Base-by-base conservation (phyloP, 257 asterid species). In the Scutellaria baicalensis region DNA sequence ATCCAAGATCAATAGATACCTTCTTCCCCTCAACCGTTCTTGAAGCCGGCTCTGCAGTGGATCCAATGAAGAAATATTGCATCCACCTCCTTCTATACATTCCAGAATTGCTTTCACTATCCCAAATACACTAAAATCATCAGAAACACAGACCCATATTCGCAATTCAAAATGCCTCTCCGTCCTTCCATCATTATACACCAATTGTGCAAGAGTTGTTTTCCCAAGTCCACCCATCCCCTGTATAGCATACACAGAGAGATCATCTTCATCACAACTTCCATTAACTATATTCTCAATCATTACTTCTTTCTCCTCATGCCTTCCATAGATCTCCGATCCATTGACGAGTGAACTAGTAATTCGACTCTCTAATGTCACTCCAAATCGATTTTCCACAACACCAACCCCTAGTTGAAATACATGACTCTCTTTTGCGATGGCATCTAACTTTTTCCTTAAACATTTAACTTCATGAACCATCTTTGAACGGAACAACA, bases 211-310 rank as follows among this genome's bases (percentile, higher is more conserved):
- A 52, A 79, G 84, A 0, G 87, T 70, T 18, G 82, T 79, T 48
- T 82, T 77, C 18, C 85, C 85, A 1, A 62, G 16, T 0, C 85
- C 87, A 0, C 69, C 81, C 72, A 79, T 73, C 6, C 87, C 84
- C 43, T 68, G 72, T 20, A 82, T 43, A 0, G 77, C 82, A 62
- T 13, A 68, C 14, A 79, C 73, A 35, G 39, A 73, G 51, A 72
- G 69, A 50, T 39, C 66, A 66, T 59, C 74, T 39, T 51, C n/a
- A 12, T 66, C 65, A 40, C 10, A 3, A 55, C 8, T n/a, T n/a
- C 16, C 11, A 35, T 3, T 21, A n/a, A 79, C 0, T 18, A 75
- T n/a, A 8, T 47, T 51, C 38, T 31, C 50, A 4, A 83, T 44
- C 13, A 83, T 68, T 68, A 6, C 44, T 45, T 75, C 70, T 33